These are phyloP conservation scores for Neonothopanus nambi DNA, from an alignment of 1,284 basidiomycete species.

Conservation along the genomic window DNA sequence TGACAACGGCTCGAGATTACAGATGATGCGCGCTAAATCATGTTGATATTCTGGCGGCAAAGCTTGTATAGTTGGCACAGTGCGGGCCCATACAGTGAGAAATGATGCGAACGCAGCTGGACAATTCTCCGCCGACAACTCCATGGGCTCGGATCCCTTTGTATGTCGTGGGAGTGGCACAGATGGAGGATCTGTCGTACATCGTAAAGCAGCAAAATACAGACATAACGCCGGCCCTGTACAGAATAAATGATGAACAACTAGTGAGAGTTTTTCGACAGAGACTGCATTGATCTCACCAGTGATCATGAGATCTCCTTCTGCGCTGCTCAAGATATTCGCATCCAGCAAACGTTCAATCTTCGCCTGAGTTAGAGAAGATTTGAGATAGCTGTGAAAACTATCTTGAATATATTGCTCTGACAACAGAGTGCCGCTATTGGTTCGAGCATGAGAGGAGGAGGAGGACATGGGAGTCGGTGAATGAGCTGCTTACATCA, in stretches of 20 bases:
- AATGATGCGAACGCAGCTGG: slow-evolving; percentile 64
- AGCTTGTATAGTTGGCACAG: slow-evolving; percentile 64
- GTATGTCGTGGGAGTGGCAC: slow-evolving; percentile 52
- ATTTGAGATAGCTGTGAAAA: slow-evolving; percentile 79
- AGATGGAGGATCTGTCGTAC: slow-evolving; percentile 60
- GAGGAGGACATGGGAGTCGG: not conserved
- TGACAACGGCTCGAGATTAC: slow-evolving; percentile 53
- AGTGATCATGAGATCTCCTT: slow-evolving; percentile 79
- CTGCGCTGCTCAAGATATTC: slow-evolving; percentile 70
- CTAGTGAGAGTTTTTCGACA: not conserved
- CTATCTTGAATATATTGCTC: slow-evolving; percentile 70
- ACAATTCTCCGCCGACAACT: slow-evolving; percentile 56
- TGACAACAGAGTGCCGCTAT: slow-evolving; percentile 36
- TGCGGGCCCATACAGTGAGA: slow-evolving; percentile 67
- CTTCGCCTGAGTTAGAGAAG: slow-evolving; percentile 72
- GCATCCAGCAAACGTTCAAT: slow-evolving; percentile 69
- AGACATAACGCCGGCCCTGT: slow-evolving; percentile 66
- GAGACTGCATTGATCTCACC: slow-evolving; percentile 43
- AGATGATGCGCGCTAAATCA: slow-evolving; percentile 79
- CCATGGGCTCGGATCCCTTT: slow-evolving; percentile 37
- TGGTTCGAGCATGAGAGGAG: slow-evolving; percentile 10
- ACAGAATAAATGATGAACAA: not conserved
- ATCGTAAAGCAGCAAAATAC: slow-evolving; percentile 68
- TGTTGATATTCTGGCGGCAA: slow-evolving; percentile 67
- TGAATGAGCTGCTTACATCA: not conserved